Conservation (phyloP, 176 grass and related monocot species). For the Phoenix roebelenii region DNA sequence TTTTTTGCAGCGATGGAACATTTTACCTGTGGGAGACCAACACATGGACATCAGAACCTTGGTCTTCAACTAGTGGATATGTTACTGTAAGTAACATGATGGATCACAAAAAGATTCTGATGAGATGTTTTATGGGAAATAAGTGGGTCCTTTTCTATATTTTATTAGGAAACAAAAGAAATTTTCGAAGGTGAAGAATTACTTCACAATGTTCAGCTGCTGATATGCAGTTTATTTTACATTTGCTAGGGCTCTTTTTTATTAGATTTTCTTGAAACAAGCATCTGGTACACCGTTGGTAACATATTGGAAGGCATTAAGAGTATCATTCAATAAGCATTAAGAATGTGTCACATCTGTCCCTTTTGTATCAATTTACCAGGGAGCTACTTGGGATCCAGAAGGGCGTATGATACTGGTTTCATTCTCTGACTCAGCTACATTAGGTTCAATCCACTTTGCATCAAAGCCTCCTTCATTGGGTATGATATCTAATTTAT, state of each 20-base stretch:
- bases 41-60: slow-evolving; percentile 90
- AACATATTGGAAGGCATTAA: too few species aligned
- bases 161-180: neutral
- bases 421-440: slow-evolving; percentile 77
- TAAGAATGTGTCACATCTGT: slow-evolving; percentile 2
- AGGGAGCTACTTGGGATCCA: slow-evolving; percentile 89
- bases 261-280: too few species aligned
- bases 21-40: slow-evolving; percentile 97
- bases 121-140: too few species aligned
- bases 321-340: too few species aligned
- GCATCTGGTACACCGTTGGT: too few species aligned
- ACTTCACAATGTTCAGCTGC: too few species aligned
- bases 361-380: slow-evolving; percentile 23
- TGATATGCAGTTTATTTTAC: too few species aligned
- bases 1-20: slow-evolving; percentile 64
- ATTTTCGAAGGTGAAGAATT: too few species aligned
- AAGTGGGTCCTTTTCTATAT: neutral
- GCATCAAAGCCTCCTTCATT: slow-evolving; percentile 77
- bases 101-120: neutral
- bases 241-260: too few species aligned
- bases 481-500: slow-evolving; percentile 32
- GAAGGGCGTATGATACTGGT: slow-evolving; percentile 68
- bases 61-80: slow-evolving; percentile 88
- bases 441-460: slow-evolving; percentile 83
- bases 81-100: slow-evolving; percentile 57